These are phyloP conservation scores for Ilex asprella DNA, from an alignment of 257 asterid genomes.

Conservation along the genomic window DNA sequence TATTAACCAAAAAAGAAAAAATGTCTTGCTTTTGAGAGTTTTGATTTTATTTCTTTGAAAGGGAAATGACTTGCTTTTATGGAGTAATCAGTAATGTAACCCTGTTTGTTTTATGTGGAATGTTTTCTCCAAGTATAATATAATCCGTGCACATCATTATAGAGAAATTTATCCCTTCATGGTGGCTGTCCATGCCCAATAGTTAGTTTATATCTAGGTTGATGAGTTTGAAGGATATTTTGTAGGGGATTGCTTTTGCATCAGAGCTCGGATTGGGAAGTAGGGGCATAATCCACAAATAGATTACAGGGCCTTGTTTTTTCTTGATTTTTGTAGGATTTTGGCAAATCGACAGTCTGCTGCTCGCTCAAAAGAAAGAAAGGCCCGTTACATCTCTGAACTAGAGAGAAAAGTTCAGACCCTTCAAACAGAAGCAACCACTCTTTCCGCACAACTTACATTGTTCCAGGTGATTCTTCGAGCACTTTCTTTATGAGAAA, in stretches of 20 bases:
- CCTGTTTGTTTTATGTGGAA: too few species aligned
- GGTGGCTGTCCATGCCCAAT: too few species aligned
- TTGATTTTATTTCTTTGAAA: too few species aligned
- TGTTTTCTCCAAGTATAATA: too few species aligned
- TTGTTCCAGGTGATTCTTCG: conserved; percentile 54
- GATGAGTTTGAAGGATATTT: background rate
- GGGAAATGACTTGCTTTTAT: too few species aligned
- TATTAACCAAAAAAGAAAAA: too few species aligned
- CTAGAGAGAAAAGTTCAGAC: conserved; percentile 96
- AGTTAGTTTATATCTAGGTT: background rate
- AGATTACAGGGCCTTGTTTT: background rate
- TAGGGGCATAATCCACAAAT: background rate
- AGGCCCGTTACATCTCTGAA: conserved; percentile 74
- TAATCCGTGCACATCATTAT: too few species aligned
- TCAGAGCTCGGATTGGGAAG: background rate
- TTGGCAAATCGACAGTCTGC: conserved; percentile 96
- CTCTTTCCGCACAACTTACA: conserved; percentile 78
- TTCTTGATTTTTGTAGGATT: conserved; percentile 37
- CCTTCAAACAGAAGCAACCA: conserved; percentile 88
- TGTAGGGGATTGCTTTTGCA: background rate
- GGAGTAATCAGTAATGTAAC: too few species aligned
- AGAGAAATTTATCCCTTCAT: too few species aligned
- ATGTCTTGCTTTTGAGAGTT: too few species aligned
- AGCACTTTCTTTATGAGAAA: background rate
- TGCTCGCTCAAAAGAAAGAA: conserved; percentile 89